Percentiles rank a stretch among this genome's conserved stretches.
Evolutionary conservation across 495 filamentous ascomycete genomes (phyloP).

Genomic region (Penicillium diatomitis): DNA sequence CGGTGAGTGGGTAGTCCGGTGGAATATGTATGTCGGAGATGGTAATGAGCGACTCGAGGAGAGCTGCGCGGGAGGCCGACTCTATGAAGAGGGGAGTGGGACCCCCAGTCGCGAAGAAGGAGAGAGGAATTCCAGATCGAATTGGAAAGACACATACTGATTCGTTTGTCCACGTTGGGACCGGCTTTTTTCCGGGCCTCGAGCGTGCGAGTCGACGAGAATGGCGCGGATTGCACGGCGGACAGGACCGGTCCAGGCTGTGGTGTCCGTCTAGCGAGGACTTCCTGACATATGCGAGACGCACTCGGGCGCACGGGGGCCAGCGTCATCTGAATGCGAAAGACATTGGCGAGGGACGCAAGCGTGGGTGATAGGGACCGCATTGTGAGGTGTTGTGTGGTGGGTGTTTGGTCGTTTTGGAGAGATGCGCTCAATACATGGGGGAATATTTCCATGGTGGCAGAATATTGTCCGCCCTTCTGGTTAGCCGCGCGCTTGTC

Average conservation of each 20-base stretch:
- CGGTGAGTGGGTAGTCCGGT: no score
- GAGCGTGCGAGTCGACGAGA: conserved; percentile 35
- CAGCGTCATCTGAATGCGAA: conserved; percentile 32
- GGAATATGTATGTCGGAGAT: no score
- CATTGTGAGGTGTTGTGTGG: conserved; percentile 21
- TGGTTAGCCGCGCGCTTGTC: conserved; percentile 25
- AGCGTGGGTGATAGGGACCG: conserved; percentile 34
- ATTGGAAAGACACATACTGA: conserved; percentile 33
- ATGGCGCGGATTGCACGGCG: conserved; percentile 26
- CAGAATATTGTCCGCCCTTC: conserved; percentile 19
- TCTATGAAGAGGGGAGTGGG: no score
- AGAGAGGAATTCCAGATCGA: no score
- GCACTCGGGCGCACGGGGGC: conserved; percentile 22
- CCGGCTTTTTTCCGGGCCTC: conserved; percentile 23
- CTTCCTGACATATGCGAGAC: conserved; percentile 19
- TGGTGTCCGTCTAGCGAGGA: conserved; percentile 17
- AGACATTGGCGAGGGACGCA: conserved; percentile 37
- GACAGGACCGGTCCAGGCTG: conserved; percentile 19
- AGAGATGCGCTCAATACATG: conserved; percentile 6
- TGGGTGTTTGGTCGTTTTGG: conserved; percentile 5
- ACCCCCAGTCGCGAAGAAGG: no score
- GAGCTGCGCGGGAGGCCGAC: no score
- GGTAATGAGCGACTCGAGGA: no score
- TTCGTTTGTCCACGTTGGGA: conserved; percentile 26
- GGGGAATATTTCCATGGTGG: conserved; percentile 24